A percentile compares a stretch with the other conserved stretches of the same genome.
Evolutionary conservation across 2,329 filamentous ascomycete species (phyloP).

Genomic region (Penicillium sp.): DNA sequence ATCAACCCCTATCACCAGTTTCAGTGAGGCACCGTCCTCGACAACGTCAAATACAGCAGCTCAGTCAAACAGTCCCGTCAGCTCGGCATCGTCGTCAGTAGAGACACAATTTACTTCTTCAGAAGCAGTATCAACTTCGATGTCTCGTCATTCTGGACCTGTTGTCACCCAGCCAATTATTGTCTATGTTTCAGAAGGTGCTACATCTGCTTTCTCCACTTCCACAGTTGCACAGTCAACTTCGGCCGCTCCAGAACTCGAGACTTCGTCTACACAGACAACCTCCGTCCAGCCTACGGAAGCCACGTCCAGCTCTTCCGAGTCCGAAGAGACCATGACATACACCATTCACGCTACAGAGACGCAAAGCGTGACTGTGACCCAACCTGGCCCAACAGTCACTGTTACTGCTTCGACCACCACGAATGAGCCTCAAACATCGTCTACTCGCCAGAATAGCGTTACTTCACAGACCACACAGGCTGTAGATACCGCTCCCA

Average conservation of each 20-base stretch:
- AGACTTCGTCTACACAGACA: background rate
- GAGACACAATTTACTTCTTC: background rate
- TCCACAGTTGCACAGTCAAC: background rate
- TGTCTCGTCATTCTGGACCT: background rate
- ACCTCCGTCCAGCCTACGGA: background rate
- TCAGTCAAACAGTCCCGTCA: background rate
- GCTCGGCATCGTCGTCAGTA: background rate
- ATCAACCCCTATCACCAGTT: background rate
- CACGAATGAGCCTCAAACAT: background rate
- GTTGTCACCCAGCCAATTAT: background rate
- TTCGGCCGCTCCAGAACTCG: background rate
- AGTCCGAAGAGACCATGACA: constrained; percentile 1
- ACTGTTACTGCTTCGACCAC: constrained; percentile 9
- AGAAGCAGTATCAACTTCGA: background rate
- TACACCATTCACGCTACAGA: constrained; percentile 15
- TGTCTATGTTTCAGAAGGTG: constrained; percentile 3
- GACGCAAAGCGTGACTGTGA: constrained; percentile 7
- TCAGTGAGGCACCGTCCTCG: background rate
- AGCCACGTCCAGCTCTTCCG: background rate
- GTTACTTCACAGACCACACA: background rate
- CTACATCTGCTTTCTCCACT: constrained; percentile 9
- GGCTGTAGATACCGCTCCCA: background rate
- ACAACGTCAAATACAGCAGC: background rate
- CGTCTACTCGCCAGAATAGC: background rate
- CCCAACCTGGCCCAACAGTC: constrained; percentile 11